Conservation (phyloP, 768 basidiomycete species). For the Mycena epipterygia region DNA sequence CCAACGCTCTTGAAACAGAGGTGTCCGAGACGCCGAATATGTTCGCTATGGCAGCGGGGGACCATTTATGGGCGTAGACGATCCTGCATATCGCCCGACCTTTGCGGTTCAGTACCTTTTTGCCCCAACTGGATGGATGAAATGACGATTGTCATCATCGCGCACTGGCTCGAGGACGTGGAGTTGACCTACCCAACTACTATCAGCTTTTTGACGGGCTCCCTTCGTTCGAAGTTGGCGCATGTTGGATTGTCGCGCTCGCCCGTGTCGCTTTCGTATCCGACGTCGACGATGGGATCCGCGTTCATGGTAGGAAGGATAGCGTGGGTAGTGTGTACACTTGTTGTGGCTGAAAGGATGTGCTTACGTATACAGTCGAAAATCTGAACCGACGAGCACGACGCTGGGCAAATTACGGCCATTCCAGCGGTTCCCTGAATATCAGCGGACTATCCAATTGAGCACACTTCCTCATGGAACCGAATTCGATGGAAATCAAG, state of each 20-base stretch:
- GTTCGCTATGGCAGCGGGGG: background rate
- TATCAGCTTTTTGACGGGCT: background rate
- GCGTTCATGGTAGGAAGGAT: background rate
- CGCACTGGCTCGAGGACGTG: background rate
- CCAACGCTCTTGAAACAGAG: background rate
- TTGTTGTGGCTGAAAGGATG: too few species aligned
- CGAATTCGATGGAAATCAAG: too few species aligned
- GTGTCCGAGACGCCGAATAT: background rate
- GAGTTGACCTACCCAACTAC: background rate
- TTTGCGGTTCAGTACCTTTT: background rate
- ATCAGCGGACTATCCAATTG: too few species aligned
- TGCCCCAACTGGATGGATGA: background rate
- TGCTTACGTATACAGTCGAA: too few species aligned
- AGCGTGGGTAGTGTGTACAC: too few species aligned
- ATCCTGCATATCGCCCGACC: constrained; percentile 17
- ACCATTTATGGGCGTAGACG: background rate
- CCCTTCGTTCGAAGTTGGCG: background rate
- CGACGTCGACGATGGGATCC: constrained; percentile 1
- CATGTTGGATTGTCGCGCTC: constrained; percentile 1
- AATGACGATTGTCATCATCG: background rate
- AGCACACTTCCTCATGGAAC: too few species aligned
- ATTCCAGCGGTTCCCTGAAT: too few species aligned
- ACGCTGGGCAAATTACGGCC: too few species aligned
- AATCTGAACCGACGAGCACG: too few species aligned
- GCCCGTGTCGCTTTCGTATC: constrained; percentile 24